Percentiles rank a stretch among this genome's conserved stretches.
Conservation (phyloP, 179 eudicot species). For the Camellia oleifera region DNA sequence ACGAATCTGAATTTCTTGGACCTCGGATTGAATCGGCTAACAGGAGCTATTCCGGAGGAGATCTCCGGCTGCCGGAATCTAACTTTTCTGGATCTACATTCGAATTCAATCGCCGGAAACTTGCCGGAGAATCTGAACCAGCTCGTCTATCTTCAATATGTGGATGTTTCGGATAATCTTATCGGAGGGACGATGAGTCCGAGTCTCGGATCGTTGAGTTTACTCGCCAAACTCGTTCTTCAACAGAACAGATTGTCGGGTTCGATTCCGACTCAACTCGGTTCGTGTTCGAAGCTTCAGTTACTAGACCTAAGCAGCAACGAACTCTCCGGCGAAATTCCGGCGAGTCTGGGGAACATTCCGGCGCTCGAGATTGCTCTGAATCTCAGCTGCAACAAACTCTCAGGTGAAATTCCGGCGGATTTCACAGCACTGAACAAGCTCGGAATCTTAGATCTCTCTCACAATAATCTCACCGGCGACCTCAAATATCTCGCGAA, state of each 20-base stretch:
- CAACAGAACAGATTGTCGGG: constrained; percentile 58
- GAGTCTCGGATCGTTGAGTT: constrained; percentile 59
- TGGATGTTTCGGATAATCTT: constrained; percentile 68
- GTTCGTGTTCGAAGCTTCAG: constrained; percentile 83
- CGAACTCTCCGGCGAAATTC: constrained; percentile 62
- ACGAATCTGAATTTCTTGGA: constrained; percentile 68
- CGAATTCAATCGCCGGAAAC: constrained; percentile 67
- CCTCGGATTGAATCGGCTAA: constrained; percentile 64
- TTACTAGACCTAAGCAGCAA: constrained; percentile 72
- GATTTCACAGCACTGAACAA: constrained; percentile 58
- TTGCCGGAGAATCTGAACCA: constrained; percentile 52
- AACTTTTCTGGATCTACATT: constrained; percentile 79
- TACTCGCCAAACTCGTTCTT: constrained; percentile 75
- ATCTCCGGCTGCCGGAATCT: constrained; percentile 73
- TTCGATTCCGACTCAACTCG: constrained; percentile 59
- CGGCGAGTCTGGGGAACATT: constrained; percentile 63
- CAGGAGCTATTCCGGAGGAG: constrained; percentile 66
- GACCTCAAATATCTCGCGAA: constrained; percentile 44
- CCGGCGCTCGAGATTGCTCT: constrained; percentile 81
- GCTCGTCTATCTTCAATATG: constrained; percentile 54
- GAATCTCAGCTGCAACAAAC: constrained; percentile 73
- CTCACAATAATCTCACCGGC: constrained; percentile 70
- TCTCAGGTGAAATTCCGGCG: constrained; percentile 74
- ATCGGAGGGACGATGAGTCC: constrained; percentile 54
- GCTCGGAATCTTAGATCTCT: constrained; percentile 82